phyloP scores from a whole-genome alignment of 169 alveolate genomes.

The Ichthyophthirius multifiliis region DNA sequence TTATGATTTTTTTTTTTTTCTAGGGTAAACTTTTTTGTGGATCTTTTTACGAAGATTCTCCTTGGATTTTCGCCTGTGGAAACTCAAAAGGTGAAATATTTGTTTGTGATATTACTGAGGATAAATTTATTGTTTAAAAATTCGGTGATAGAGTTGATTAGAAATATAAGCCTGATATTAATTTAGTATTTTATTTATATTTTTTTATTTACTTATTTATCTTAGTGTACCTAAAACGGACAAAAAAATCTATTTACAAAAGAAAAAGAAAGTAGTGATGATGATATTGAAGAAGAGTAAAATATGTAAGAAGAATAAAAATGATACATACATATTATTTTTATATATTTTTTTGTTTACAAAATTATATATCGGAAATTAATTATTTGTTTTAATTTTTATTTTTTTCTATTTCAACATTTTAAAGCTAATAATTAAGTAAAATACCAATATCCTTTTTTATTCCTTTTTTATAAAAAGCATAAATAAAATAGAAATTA shows the following conservation, averaged over 20 bases:
- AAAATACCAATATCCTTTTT: slow-evolving; percentile 67
- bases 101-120: slow-evolving; percentile 83
- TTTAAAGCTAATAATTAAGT: slow-evolving; percentile 65
- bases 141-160: slow-evolving; percentile 21
- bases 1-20: background rate
- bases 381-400: background rate
- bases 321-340: background rate
- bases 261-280: slow-evolving; percentile 16
- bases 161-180: slow-evolving; percentile 14
- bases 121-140: slow-evolving; percentile 16
- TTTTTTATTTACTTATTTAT: background rate
- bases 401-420: background rate
- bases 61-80: slow-evolving; percentile 82
- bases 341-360: background rate
- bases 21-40: slow-evolving; percentile 75
- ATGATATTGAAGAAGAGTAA: background rate
- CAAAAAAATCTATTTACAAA: slow-evolving; percentile 9
- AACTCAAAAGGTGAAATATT: slow-evolving; percentile 80
- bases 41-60: slow-evolving; percentile 76
- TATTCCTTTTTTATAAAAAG: background rate
- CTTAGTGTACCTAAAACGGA: slow-evolving; percentile 23
- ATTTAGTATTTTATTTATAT: background rate
- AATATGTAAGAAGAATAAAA: slow-evolving; percentile 33
- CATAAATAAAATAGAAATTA: background rate
- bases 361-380: background rate